Evolutionary conservation across 2,329 filamentous ascomycete species (phyloP).

Genomic region (Sphaerulina vaccinii): DNA sequence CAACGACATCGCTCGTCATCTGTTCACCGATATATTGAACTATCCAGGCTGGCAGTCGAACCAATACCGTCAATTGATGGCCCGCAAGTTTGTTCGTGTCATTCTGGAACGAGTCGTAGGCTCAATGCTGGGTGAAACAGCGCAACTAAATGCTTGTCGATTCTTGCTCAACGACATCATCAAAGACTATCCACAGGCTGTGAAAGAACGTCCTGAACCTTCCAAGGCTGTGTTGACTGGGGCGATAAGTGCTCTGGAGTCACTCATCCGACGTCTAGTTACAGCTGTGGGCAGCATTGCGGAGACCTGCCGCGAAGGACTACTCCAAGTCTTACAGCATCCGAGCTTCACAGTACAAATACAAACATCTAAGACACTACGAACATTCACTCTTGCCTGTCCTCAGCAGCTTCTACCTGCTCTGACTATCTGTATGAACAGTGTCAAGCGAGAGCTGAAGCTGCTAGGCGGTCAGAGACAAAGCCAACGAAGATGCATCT

Average conservation of each 20-base stretch:
- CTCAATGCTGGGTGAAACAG: slow-evolving; percentile 81
- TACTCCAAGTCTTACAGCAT: slow-evolving; percentile 88
- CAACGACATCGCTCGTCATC: slow-evolving; percentile 72
- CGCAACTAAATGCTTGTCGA: slow-evolving; percentile 78
- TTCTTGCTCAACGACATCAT: slow-evolving; percentile 81
- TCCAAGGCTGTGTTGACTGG: slow-evolving; percentile 81
- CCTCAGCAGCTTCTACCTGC: slow-evolving; percentile 89
- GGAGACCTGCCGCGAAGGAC: slow-evolving; percentile 78
- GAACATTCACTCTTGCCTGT: slow-evolving; percentile 83
- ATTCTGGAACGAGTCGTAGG: slow-evolving; percentile 83
- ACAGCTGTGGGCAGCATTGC: slow-evolving; percentile 77
- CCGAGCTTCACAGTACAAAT: slow-evolving; percentile 96
- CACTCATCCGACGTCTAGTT: slow-evolving; percentile 75
- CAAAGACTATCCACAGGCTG: slow-evolving; percentile 88
- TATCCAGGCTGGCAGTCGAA: slow-evolving; percentile 75
- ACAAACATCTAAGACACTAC: slow-evolving; percentile 80
- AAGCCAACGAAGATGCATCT: slow-evolving; percentile 79
- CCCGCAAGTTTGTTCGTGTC: slow-evolving; percentile 78
- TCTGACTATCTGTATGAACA: slow-evolving; percentile 95
- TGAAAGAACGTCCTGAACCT: slow-evolving; percentile 85
- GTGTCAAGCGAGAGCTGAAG: slow-evolving; percentile 79
- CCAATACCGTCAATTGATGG: slow-evolving; percentile 81
- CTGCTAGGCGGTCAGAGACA: slow-evolving; percentile 72
- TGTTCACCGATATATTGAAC: slow-evolving; percentile 75
- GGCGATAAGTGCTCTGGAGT: slow-evolving; percentile 73